phyloP scores from a whole-genome alignment of 768 basidiomycete species.

The Gyrodon lividus region DNA sequence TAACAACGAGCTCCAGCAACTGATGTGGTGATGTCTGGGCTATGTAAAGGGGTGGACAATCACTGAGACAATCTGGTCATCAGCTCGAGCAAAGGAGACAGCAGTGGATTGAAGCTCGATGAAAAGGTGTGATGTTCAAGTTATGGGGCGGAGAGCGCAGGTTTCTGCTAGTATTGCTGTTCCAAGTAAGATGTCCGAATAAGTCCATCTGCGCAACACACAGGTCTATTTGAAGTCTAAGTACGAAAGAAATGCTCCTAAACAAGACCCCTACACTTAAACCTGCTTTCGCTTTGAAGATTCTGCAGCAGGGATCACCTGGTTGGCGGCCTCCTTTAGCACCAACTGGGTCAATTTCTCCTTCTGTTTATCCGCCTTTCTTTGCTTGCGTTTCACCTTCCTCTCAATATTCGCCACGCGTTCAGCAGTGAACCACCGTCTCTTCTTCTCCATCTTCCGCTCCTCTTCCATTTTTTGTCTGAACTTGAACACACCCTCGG shows the following conservation, averaged over 20 bases:
- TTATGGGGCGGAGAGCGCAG: too few species aligned
- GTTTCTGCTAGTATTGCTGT: too few species aligned
- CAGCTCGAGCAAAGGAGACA: not conserved
- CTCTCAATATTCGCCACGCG: constrained; percentile 38
- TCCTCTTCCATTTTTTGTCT: constrained; percentile 57
- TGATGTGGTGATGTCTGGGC: not conserved
- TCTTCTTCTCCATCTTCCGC: constrained; percentile 59
- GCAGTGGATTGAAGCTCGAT: not conserved
- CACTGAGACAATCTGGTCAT: not conserved
- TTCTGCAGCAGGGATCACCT: constrained; percentile 45
- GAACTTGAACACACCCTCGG: constrained; percentile 78
- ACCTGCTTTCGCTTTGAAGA: constrained; percentile 7
- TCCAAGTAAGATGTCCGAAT: not conserved
- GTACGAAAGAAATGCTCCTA: not conserved
- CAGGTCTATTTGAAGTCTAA: too few species aligned
- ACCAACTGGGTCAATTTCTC: constrained; percentile 55
- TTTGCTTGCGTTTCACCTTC: constrained; percentile 40
- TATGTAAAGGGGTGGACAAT: too few species aligned
- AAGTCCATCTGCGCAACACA: not conserved
- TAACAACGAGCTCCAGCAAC: not conserved
- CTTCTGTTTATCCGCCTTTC: constrained; percentile 45
- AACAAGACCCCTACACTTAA: not conserved
- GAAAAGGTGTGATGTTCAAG: not conserved
- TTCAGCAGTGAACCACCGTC: constrained; percentile 43
- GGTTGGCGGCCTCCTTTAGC: constrained; percentile 56